A percentile compares a stretch with the other conserved stretches of the same genome.
Evolutionary conservation across 371 early-diverging fungal species (phyloP).

Genomic region (Zopfochytrium polystomum): DNA sequence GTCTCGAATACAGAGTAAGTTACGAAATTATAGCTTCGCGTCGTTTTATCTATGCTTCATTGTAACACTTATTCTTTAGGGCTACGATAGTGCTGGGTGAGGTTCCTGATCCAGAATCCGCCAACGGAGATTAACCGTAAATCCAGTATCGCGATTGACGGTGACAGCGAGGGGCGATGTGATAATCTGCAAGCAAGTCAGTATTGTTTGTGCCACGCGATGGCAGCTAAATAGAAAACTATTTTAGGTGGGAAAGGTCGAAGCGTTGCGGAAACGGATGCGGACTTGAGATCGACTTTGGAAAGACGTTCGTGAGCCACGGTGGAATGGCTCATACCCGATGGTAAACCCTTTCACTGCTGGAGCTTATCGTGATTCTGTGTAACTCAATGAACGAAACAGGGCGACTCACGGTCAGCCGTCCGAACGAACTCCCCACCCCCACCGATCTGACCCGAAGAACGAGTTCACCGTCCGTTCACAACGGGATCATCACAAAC

Average conservation of each 20-base stretch:
- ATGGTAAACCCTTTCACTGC: conserved; percentile 60
- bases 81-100: conserved; percentile 33
- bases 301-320: conserved; percentile 80
- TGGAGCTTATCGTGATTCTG: neutral
- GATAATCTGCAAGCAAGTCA: conserved; percentile 75
- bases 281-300: conserved; percentile 60
- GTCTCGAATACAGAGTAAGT: conserved; percentile 95
- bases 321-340: conserved; percentile 98
- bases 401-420: conserved; percentile 98
- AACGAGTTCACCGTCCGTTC: conserved; percentile 92
- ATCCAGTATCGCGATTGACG: conserved; percentile 86
- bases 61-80: conserved; percentile 9
- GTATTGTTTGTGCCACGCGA: neutral
- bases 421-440: conserved; percentile 93
- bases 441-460: conserved; percentile 88
- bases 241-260: conserved; percentile 89
- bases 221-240: neutral
- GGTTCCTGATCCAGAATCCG: neutral
- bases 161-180: conserved; percentile 73
- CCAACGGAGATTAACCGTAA: neutral
- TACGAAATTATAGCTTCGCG: neutral
- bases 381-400: conserved; percentile 30
- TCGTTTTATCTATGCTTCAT: neutral
- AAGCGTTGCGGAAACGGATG: conserved; percentile 75
- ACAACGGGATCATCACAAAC: conserved; percentile 99